Evolutionary conservation across 2,329 filamentous ascomycete genomes (phyloP).

Genomic region (Phyllosticta citribraziliensis): DNA sequence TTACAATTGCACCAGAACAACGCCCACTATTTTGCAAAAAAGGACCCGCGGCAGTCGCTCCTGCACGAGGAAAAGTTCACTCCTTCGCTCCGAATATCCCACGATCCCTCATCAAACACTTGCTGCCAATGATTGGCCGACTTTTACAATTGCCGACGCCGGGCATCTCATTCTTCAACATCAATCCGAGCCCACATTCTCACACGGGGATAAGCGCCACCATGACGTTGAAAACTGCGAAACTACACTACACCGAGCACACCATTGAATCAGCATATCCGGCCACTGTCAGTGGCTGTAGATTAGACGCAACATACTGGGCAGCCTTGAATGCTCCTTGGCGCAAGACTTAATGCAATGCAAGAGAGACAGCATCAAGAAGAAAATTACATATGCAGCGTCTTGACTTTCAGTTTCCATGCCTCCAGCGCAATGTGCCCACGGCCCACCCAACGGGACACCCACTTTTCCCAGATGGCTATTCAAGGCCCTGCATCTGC

Average conservation of each 20-base stretch:
- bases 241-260: not conserved
- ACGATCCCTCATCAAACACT: not conserved
- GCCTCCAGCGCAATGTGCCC: not conserved
- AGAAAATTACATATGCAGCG: not conserved
- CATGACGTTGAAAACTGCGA: not conserved
- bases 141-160: not conserved
- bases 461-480: not conserved
- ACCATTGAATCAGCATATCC: not conserved
- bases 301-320: not conserved
- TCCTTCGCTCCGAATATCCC: not conserved
- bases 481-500: not conserved
- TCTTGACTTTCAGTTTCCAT: not conserved
- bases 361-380: not conserved
- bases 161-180: not conserved
- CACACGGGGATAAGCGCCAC: not conserved
- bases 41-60: not conserved
- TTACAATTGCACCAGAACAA: not conserved
- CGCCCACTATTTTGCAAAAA: not conserved
- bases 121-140: not conserved
- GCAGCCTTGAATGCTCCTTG: not conserved
- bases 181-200: not conserved
- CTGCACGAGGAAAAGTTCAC: not conserved
- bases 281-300: not conserved
- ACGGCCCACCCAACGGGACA: not conserved
- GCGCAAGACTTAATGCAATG: not conserved